These are phyloP conservation scores for Metschnikowia orientalis DNA, from an alignment of 805 yeast genomes.

Conservation along the genomic window DNA sequence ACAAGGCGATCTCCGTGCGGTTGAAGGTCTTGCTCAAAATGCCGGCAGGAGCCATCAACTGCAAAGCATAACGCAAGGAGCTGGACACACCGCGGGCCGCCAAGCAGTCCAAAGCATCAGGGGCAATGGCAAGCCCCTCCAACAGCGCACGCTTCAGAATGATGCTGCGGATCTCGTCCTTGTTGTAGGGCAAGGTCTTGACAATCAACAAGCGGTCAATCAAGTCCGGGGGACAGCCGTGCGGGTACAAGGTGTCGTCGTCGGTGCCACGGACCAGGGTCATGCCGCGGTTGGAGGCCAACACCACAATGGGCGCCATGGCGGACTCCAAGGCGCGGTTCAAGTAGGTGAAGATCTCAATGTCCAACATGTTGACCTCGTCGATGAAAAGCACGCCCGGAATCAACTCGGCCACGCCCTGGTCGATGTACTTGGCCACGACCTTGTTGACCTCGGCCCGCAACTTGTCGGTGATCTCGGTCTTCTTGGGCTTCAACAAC, in stretches of 20 bases:
- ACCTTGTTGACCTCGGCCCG: conserved; percentile 93
- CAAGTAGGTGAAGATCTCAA: conserved; percentile 92
- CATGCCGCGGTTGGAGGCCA: conserved; percentile 94
- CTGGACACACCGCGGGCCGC: conserved; percentile 71
- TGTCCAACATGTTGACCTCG: conserved; percentile 97
- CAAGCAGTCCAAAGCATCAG: conserved; percentile 69
- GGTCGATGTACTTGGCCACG: conserved; percentile 92
- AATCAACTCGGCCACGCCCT: conserved; percentile 94
- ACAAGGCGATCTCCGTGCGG: conserved; percentile 59
- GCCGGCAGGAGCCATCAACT: conserved; percentile 86
- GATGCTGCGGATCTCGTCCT: conserved; percentile 76
- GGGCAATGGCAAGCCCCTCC: conserved; percentile 63
- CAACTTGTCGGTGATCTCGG: conserved; percentile 94
- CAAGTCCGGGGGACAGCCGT: conserved; percentile 94
- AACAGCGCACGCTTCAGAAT: conserved; percentile 76
- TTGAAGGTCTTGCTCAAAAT: conserved; percentile 72
- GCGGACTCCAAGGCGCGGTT: conserved; percentile 90
- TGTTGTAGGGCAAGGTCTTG: conserved; percentile 83
- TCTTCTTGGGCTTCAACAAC: conserved; percentile 89
- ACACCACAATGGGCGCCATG: conserved; percentile 90
- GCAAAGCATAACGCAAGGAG: conserved; percentile 88
- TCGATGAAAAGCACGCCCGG: conserved; percentile 98
- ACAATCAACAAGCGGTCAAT: conserved; percentile 88
- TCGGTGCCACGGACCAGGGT: conserved; percentile 88
- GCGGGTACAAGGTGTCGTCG: conserved; percentile 80